Percentiles rank a stretch among this genome's conserved stretches.
Conservation (phyloP, 2,329 filamentous ascomycete genomes). For the Colletotrichum ledebouriae region DNA sequence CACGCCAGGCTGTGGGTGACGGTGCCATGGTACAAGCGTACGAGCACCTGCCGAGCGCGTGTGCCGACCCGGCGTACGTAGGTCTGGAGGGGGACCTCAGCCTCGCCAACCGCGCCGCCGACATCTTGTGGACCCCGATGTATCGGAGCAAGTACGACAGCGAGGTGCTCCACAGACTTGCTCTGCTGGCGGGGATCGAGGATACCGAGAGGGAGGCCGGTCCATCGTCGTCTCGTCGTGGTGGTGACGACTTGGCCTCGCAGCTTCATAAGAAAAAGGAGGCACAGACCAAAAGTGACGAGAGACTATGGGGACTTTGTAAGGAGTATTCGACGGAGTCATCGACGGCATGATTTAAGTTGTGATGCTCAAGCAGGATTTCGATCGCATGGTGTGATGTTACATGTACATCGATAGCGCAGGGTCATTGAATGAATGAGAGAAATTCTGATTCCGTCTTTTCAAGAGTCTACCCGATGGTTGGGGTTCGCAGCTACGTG, state of each 20-base stretch:
- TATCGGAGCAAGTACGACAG: background rate
- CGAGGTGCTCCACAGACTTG: background rate
- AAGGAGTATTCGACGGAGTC: background rate
- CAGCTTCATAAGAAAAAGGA: background rate
- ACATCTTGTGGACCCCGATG: background rate
- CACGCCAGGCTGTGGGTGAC: background rate
- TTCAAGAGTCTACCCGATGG: background rate
- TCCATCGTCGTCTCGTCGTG: background rate
- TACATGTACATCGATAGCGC: background rate
- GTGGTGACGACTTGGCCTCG: background rate
- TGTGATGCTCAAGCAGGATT: background rate
- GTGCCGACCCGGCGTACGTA: background rate
- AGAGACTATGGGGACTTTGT: background rate
- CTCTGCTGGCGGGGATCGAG: background rate
- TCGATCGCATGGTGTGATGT: background rate
- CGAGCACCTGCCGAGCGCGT: background rate
- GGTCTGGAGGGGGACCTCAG: background rate
- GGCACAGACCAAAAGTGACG: background rate
- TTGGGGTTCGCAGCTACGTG: no score
- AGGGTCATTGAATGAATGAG: background rate
- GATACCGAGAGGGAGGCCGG: background rate
- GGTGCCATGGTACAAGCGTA: background rate
- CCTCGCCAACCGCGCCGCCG: background rate
- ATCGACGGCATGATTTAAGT: background rate
- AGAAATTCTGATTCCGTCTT: background rate